Conservation (phyloP, 352 stramenopile genomes). For the Poterioochromonas sp. region DNA sequence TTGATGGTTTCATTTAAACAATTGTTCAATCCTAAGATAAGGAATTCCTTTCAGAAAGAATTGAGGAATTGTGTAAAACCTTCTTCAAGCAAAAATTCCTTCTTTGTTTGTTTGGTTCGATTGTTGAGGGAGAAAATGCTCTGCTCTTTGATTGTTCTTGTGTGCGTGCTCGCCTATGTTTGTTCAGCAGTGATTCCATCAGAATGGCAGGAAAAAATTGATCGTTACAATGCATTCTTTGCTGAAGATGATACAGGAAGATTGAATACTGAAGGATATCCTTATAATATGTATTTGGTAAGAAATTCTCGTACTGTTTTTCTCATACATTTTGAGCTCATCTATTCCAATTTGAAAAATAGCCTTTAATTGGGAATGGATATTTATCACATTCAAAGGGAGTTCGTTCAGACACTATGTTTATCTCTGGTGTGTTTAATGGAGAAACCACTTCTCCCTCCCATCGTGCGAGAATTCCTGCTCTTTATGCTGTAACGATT, state of each 20-base stretch:
- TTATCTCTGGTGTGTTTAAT: conserved; percentile 25
- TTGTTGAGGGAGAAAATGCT: no score
- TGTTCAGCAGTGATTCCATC: no score
- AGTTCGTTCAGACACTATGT: neutral
- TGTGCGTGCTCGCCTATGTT: no score
- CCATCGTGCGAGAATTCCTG: conserved; percentile 16
- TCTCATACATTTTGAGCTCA: no score
- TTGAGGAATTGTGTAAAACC: no score
- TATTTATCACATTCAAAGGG: conserved; percentile 18
- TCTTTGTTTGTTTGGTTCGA: no score
- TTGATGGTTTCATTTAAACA: no score
- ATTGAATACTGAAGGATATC: conserved; percentile 12
- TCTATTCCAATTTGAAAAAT: no score
- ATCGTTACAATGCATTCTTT: conserved; percentile 5
- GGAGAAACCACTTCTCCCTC: neutral
- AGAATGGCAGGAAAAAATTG: conserved; percentile 11
- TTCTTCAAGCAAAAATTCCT: no score
- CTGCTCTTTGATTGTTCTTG: no score
- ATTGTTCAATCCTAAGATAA: no score
- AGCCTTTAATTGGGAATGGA: conserved; percentile 9
- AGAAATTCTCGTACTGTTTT: neutral
- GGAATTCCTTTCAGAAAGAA: no score
- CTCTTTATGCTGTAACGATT: neutral
- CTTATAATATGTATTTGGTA: neutral
- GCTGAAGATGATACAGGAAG: neutral